Evolutionary conservation across 2,329 filamentous ascomycete genomes (phyloP), one percentile per base, ranked within the genome.

Genomic region (Curvularia eragrostidis): DNA sequence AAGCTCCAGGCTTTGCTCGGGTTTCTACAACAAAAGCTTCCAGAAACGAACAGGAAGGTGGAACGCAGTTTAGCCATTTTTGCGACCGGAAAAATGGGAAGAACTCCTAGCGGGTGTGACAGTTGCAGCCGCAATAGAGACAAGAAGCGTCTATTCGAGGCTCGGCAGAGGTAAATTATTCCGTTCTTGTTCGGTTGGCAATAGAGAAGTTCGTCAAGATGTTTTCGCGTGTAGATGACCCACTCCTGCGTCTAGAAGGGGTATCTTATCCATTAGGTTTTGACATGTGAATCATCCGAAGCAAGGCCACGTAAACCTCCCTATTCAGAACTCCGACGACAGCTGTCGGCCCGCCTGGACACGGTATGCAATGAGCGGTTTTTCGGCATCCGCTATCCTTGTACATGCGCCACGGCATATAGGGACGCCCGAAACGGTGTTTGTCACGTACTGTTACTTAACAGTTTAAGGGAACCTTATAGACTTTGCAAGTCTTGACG

Each of bases 401-500:
- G 21, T 46, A 38, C 23, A 43, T 15, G 26, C 30, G 32, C 30
- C 6, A 18, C 41, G 49, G 49, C 49, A 41, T 42, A 42, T 56
- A 56, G 24, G 19, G 26, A 36, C 36, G 30, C 21, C 32, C 32
- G 50, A 43, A 57, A 43, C 43, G 36, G 32, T 21, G 15, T 19
- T 21, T 15, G 15, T 49, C 51, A 58, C 51, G 38, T 41, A 30
- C 15, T 36, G 34, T 41, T 34, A 38, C 54, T 58, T 30, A 24
- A 28, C 49, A 23, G 32, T n/a, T 38, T 26, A 21, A 24, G 51
- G 23, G 26, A 48, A 42, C 38, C 19, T 15, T 49, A 36, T 28
- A n/a, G 10, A 39, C 32, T 43, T 54, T 46, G 39, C 46, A 52
- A 58, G 55, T 32, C 55, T 54, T 19, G 18, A 44, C 50, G 50